Evolutionary conservation across 768 basidiomycete species (phyloP).

Genomic region (Mycena leptocephala): DNA sequence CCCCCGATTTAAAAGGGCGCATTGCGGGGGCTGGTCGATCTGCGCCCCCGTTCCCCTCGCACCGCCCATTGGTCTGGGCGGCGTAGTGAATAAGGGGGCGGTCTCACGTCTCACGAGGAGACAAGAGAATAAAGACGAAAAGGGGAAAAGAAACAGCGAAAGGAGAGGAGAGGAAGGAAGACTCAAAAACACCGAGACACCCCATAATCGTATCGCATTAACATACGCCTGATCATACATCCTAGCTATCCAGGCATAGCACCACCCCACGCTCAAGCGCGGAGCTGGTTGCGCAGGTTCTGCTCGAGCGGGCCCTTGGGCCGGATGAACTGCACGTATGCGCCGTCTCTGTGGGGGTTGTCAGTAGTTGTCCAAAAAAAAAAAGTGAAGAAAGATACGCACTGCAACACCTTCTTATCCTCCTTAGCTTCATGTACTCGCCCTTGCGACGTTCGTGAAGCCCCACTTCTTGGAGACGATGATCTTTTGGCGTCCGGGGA

Average conservation of each 20-base stretch:
- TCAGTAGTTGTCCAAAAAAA: background rate
- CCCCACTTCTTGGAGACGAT: slow-evolving; percentile 99
- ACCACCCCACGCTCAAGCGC: slow-evolving; percentile 62
- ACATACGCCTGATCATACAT: background rate
- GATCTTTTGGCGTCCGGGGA: slow-evolving; percentile 98
- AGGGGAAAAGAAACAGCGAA: background rate
- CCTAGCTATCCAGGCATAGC: background rate
- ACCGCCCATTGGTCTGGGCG: slow-evolving; percentile 66
- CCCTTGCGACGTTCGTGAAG: slow-evolving; percentile 95
- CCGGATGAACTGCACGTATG: slow-evolving; percentile 95
- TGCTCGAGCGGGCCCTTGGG: slow-evolving; percentile 89
- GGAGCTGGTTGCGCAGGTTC: slow-evolving; percentile 89
- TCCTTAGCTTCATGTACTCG: slow-evolving; percentile 93
- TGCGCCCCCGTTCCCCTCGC: slow-evolving; percentile 92
- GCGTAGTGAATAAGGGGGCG: slow-evolving; percentile 85
- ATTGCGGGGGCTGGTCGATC: slow-evolving; percentile 55
- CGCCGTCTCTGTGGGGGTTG: slow-evolving; percentile 80
- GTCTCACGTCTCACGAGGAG: too few relatives aligned
- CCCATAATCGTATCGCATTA: slow-evolving; percentile 13
- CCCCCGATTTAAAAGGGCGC: slow-evolving; percentile 13
- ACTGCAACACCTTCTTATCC: slow-evolving; percentile 92
- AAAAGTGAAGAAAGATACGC: slow-evolving; percentile 11
- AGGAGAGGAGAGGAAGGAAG: background rate
- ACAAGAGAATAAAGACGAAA: background rate
- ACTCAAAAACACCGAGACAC: background rate